Base-by-base conservation (phyloP, 2,329 filamentous ascomycete species). In the Fusarium compactum region DNA sequence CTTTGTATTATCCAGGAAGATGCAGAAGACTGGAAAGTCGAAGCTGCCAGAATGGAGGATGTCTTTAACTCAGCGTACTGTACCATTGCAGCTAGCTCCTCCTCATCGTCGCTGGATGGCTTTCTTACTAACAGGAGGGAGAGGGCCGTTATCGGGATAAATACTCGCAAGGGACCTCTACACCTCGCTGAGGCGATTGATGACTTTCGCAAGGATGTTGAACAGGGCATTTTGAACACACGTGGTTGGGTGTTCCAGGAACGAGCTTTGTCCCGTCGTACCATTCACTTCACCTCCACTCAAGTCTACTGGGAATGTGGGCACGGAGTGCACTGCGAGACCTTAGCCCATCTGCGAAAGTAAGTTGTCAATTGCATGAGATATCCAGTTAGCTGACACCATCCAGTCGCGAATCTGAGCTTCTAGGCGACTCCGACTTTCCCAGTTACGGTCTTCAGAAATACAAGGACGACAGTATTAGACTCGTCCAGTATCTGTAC, bases 261-360 rank as follows among this genome's bases (percentile, higher is more conserved):
- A 4, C 22, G 61, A 8, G 44, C 61, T 1, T 20, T 64, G 4
- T 48, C 61, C 3, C 55, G 56, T 2, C 48, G 61, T 4, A 54
- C 55, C 0, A 54, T 64, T 1, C 50, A 59, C n/a, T 64, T 64
- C 24, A 64, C 61, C 0, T 54, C 41, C 0, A 60, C 34, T 2
- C 56, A 64, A 9, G 30, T 24, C 0, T 64, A 64, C 4, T 64
- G 55, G 55, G 61, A 64, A n/a, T 64, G 61, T 20, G 61, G 61
- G 0, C 34, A 51, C 1, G 61, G 61, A 5, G 18, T 64, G 1
- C 29, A 54, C 6, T 64, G 55, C 6, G 61, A 64, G 53, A 62
- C 59, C 0, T 20, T 62, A 3, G 40, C 53, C 3, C 46, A 52
- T 2, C 27, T 52, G 6, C 38, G 8, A 8, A 62, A 62, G 59